Evolutionary conservation across 768 basidiomycete genomes (phyloP).

Genomic region (Boletus subcaerulescens): DNA sequence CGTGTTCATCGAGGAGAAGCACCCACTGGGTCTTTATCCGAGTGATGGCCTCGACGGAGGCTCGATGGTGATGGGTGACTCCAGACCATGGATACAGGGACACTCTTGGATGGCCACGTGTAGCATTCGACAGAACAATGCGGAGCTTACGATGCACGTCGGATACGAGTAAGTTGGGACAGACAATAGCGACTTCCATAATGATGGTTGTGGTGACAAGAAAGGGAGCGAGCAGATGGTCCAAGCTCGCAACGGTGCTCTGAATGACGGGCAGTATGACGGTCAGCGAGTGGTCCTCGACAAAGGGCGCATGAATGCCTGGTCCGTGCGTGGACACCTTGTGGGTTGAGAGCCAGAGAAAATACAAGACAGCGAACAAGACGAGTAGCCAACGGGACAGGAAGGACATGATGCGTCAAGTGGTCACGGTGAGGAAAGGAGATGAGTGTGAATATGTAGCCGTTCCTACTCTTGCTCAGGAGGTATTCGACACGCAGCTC

Average conservation of each 20-base stretch:
- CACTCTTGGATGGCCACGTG: slow-evolving; percentile 40
- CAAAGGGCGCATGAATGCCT: slow-evolving; percentile 1
- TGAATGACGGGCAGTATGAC: slow-evolving; percentile 47
- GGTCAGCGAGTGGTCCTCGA: slow-evolving; percentile 39
- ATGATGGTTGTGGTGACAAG: slow-evolving; percentile 35
- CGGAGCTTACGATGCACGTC: slow-evolving; percentile 38
- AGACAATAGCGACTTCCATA: slow-evolving; percentile 47
- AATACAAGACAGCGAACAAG: not conserved
- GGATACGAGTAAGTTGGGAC: slow-evolving; percentile 36
- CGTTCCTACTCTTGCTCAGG: no score
- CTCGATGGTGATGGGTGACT: slow-evolving; percentile 16
- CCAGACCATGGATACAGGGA: slow-evolving; percentile 35
- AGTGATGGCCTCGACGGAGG: slow-evolving; percentile 37
- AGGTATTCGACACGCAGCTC: no score
- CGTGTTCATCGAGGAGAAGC: slow-evolving; percentile 50
- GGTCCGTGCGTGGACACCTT: not conserved
- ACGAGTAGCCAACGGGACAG: slow-evolving; percentile 1
- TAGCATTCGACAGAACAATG: slow-evolving; percentile 27
- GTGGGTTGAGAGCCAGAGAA: slow-evolving; percentile 13
- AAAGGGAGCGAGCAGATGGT: slow-evolving; percentile 38
- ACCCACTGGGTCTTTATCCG: slow-evolving; percentile 47
- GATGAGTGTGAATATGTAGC: no score
- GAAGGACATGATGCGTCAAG: not conserved
- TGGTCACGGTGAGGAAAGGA: no score
- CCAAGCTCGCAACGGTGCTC: slow-evolving; percentile 34